Percentiles rank a stretch among this genome's conserved stretches.
Evolutionary conservation across 768 basidiomycete species (phyloP).

Genomic region (Mycena galopus): DNA sequence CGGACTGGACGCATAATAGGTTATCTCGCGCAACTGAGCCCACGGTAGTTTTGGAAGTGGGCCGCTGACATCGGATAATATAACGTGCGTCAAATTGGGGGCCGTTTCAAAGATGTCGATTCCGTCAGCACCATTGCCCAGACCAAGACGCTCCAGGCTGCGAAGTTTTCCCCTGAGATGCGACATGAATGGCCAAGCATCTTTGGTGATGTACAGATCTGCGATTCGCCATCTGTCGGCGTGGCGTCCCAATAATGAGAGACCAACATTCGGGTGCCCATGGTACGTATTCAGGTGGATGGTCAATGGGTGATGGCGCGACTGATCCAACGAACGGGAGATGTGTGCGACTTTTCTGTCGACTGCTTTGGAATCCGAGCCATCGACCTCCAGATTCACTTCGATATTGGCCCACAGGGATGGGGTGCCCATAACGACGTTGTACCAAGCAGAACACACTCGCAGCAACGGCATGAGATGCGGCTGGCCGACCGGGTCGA

Average conservation of each 20-base stretch:
- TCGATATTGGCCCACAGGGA: conserved; percentile 2
- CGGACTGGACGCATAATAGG: neutral
- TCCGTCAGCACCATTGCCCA: neutral
- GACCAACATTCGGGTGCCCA: too few relatives aligned
- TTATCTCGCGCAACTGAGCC: neutral
- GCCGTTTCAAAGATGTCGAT: neutral
- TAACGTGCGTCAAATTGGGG: neutral
- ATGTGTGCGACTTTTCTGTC: neutral
- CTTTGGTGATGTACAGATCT: too few relatives aligned
- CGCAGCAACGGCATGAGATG: neutral
- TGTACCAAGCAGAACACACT: neutral
- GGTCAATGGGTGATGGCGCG: too few relatives aligned
- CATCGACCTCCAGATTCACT: neutral
- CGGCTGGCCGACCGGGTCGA: neutral
- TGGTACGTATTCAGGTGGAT: too few relatives aligned
- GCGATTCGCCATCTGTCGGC: too few relatives aligned
- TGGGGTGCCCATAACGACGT: neutral
- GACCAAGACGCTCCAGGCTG: neutral
- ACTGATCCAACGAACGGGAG: too few relatives aligned
- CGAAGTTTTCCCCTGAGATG: neutral
- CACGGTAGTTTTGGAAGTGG: neutral
- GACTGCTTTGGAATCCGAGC: too few relatives aligned
- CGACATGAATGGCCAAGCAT: too few relatives aligned
- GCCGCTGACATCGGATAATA: too few relatives aligned
- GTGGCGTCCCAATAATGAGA: too few relatives aligned